These are phyloP conservation scores for Stagonosporopsis cucurbitacearum DNA, from an alignment of 2,329 filamentous ascomycete genomes.

Conservation along the genomic window DNA sequence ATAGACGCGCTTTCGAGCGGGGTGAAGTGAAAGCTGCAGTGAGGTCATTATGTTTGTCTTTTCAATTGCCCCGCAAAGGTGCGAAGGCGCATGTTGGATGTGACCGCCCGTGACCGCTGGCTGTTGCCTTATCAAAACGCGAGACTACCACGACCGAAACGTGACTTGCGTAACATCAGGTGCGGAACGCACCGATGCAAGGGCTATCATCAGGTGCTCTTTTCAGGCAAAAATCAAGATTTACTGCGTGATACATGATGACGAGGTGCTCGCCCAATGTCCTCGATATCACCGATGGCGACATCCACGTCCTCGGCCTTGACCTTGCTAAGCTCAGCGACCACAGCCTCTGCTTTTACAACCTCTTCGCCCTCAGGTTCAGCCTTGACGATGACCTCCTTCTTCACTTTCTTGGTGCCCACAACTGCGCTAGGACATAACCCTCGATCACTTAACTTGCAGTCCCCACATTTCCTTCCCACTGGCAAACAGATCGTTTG, in stretches of 20 bases:
- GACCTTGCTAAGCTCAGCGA: constrained; percentile 26
- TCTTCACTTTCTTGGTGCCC: constrained; percentile 59
- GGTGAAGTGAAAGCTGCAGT: constrained; percentile 3
- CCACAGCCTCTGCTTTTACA: constrained; percentile 25
- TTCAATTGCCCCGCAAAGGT: not conserved
- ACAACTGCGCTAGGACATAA: constrained; percentile 68
- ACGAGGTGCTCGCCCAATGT: constrained; percentile 31
- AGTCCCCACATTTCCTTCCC: constrained; percentile 82
- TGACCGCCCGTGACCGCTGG: not conserved
- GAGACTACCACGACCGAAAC: constrained; percentile 3
- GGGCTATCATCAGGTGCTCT: not conserved
- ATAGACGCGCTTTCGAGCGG: not conserved
- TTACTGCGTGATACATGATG: constrained; percentile 2
- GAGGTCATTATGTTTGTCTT: not conserved
- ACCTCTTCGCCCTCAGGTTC: constrained; percentile 44
- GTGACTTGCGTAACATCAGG: constrained; percentile 1
- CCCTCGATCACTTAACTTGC: constrained; percentile 76
- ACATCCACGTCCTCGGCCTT: constrained; percentile 37
- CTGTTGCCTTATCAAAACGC: constrained; percentile 5
- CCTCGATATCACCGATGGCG: constrained; percentile 41
- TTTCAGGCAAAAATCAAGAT: not conserved
- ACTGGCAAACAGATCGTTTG: constrained; percentile 86
- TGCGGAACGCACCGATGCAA: not conserved
- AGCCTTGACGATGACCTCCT: constrained; percentile 46
- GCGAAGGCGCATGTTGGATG: not conserved